Evolutionary conservation across 768 basidiomycete genomes (phyloP).

Genomic region (Mycena sanguinolenta): DNA sequence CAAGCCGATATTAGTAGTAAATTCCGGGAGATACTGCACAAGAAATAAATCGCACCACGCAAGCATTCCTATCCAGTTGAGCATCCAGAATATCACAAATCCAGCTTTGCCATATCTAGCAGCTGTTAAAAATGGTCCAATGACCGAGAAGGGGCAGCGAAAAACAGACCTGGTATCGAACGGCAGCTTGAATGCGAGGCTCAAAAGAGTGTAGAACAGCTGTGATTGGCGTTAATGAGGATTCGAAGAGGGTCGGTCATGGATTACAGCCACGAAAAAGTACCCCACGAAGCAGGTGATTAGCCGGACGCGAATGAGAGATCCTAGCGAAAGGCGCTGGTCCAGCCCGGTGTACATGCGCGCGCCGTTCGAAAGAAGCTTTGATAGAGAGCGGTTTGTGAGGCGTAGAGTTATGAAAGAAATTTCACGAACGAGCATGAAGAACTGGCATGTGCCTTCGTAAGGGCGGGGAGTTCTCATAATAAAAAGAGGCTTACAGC

Average conservation of each 20-base stretch:
- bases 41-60: conserved; percentile 34
- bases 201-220: conserved; percentile 55
- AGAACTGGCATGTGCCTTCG: conserved; percentile 40
- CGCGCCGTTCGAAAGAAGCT: conserved; percentile 47
- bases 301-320: conserved; percentile 50
- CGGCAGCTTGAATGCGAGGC: conserved; percentile 58
- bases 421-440: conserved; percentile 53
- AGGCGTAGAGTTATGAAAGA: neutral
- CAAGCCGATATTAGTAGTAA: neutral
- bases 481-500: conserved; percentile 36
- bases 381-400: no score
- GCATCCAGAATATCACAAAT: conserved; percentile 47
- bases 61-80: conserved; percentile 49
- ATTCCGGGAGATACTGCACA: neutral
- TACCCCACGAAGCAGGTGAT: conserved; percentile 47
- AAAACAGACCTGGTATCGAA: conserved; percentile 47
- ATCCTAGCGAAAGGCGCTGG: conserved; percentile 44
- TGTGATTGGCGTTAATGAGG: conserved; percentile 1
- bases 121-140: neutral
- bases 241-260: neutral
- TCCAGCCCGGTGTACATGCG: conserved; percentile 55
- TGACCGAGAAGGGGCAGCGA: neutral
- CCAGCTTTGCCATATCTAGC: conserved; percentile 42
- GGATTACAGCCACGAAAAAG: conserved; percentile 54
- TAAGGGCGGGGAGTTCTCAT: no score